Evolutionary conservation across 371 early-diverging fungal species (phyloP).

Genomic region (Globomyces sp.): DNA sequence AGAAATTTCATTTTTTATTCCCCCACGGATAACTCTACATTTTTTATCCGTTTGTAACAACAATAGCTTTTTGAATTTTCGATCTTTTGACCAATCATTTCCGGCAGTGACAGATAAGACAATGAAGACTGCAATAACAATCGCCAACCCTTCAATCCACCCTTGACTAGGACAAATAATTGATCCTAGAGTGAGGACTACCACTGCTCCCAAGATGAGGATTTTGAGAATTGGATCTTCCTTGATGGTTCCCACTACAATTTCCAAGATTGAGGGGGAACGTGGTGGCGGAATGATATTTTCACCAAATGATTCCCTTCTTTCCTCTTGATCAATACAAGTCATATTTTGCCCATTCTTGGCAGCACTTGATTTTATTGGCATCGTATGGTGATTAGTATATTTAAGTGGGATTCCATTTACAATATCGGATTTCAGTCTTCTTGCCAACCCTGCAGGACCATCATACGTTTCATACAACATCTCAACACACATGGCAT

Average conservation of each 20-base stretch:
- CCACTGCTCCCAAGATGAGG: constrained; percentile 73
- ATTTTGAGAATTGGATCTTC: constrained; percentile 55
- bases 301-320: constrained; percentile 63
- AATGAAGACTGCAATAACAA: constrained; percentile 84
- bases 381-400: constrained; percentile 5
- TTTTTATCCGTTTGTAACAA: constrained; percentile 52
- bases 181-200: constrained; percentile 70
- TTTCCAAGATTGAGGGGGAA: constrained; percentile 62
- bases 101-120: constrained; percentile 91
- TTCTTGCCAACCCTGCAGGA: constrained; percentile 38
- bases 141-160: constrained; percentile 87
- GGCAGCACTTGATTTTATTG: constrained; percentile 5
- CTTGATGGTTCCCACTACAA: constrained; percentile 61
- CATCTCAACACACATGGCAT: constrained; percentile 26
- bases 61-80: constrained; percentile 76
- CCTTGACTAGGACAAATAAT: constrained; percentile 56
- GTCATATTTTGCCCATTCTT: constrained; percentile 25
- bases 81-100: constrained; percentile 95
- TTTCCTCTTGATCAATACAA: constrained; percentile 33
- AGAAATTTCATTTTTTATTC: constrained; percentile 44
- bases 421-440: constrained; percentile 32
- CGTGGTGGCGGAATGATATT: constrained; percentile 67
- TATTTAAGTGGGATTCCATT: constrained; percentile 32
- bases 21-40: constrained; percentile 57
- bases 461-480: constrained; percentile 39